phyloP scores from a whole-genome alignment of 2,329 filamentous ascomycete genomes.

The Phaeophleospora eucalypticola region DNA sequence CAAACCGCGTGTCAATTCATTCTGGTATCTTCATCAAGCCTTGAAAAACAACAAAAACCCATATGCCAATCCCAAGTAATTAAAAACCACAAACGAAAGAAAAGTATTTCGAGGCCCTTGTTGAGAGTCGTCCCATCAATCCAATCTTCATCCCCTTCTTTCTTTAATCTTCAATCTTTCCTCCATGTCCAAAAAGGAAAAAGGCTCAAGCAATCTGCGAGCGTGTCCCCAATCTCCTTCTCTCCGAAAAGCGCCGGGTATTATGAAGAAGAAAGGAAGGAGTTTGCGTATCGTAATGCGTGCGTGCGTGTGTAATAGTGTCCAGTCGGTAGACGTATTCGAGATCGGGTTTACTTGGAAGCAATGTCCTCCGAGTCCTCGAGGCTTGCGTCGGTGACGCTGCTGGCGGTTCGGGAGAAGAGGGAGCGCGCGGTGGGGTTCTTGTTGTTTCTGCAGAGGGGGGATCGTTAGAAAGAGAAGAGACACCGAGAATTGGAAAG shows the following conservation, averaged over 20 bases:
- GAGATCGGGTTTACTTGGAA: slow-evolving; percentile 16
- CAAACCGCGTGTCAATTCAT: background rate
- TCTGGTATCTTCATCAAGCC: background rate
- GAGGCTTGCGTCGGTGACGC: slow-evolving; percentile 10
- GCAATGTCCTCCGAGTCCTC: slow-evolving; percentile 18
- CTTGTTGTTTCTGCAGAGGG: slow-evolving; percentile 6
- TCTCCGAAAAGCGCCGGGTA: no score
- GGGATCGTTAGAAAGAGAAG: background rate
- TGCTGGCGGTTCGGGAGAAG: slow-evolving; percentile 23
- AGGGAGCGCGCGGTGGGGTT: slow-evolving; percentile 21
- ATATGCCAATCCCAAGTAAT: background rate
- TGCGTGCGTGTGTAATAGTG: no score
- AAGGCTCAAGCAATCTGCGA: slow-evolving; percentile 10
- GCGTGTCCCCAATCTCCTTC: slow-evolving; percentile 1
- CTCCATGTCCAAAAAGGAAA: slow-evolving; percentile 1
- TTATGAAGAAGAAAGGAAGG: no score
- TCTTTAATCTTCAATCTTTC: background rate
- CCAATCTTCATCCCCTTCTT: background rate
- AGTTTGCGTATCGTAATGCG: no score
- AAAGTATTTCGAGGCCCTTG: background rate
- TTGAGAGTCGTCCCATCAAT: background rate
- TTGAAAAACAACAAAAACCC: no score
- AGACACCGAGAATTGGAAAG: slow-evolving; percentile 3
- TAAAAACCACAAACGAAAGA: background rate
- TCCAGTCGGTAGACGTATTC: no score